phyloP scores from a whole-genome alignment of 371 early-diverging fungal species.

The Phascolomyces articulosus region DNA sequence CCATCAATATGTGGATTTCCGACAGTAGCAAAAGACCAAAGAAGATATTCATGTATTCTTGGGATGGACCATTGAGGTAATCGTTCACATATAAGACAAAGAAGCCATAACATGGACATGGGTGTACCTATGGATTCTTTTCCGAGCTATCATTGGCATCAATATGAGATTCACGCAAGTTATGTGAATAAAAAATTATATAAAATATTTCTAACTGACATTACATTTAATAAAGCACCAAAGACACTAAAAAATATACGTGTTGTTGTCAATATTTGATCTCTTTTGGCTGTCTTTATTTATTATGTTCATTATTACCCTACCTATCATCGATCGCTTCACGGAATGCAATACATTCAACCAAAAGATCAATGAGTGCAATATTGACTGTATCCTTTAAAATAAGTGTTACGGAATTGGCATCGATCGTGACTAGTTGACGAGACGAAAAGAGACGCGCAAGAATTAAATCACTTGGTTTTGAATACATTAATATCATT shows the following conservation, averaged over 20 bases:
- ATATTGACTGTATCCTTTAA: conserved; percentile 31
- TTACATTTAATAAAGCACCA: conserved; percentile 16
- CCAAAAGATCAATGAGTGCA: conserved; percentile 31
- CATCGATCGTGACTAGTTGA: neutral
- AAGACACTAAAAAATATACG: conserved; percentile 1
- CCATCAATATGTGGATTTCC: conserved; percentile 32
- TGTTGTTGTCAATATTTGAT: too few relatives aligned
- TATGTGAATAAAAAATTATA: too few relatives aligned
- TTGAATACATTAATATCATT: neutral
- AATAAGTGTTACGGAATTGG: neutral
- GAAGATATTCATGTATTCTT: conserved; percentile 32
- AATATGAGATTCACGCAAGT: neutral
- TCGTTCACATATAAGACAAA: conserved; percentile 29
- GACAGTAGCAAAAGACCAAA: conserved; percentile 20
- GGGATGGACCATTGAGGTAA: conserved; percentile 25
- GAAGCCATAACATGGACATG: conserved; percentile 30
- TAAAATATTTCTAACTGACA: too few relatives aligned
- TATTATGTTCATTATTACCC: too few relatives aligned
- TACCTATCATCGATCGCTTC: conserved; percentile 36
- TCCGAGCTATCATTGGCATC: conserved; percentile 8
- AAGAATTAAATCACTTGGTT: neutral
- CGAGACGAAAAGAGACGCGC: neutral
- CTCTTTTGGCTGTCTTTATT: too few relatives aligned
- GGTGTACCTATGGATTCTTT: conserved; percentile 10
- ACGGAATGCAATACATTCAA: conserved; percentile 32